Conservation (phyloP, 2,329 filamentous ascomycete genomes). For the Aureobasidium vineae region DNA sequence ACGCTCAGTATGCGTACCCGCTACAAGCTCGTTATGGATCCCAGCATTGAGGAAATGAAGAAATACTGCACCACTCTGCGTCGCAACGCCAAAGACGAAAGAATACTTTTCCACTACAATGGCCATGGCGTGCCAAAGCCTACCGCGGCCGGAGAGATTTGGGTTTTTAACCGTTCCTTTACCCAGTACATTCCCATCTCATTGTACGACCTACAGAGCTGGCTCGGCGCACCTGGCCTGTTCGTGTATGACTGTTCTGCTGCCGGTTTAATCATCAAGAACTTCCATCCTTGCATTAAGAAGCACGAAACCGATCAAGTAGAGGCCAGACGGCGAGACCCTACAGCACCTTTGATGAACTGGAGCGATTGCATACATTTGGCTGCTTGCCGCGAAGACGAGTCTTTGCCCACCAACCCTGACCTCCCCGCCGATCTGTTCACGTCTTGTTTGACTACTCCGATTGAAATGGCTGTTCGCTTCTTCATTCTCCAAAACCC, state of each 20-base stretch:
- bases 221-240: constrained; percentile 91
- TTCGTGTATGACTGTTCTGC: constrained; percentile 99
- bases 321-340: constrained; percentile 72
- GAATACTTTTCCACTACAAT: constrained; percentile 98
- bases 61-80: constrained; percentile 91
- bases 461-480: constrained; percentile 94
- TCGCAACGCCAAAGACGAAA: constrained; percentile 90
- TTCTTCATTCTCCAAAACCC: constrained; percentile 97
- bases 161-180: constrained; percentile 99
- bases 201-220: constrained; percentile 89
- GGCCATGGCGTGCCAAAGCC: constrained; percentile 96
- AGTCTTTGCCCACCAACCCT: constrained; percentile 93
- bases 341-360: constrained; percentile 50
- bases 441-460: constrained; percentile 91
- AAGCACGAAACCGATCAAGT: constrained; percentile 90
- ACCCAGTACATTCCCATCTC: constrained; percentile 98
- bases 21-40: constrained; percentile 95
- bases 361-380: constrained; percentile 90
- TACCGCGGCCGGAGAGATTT: constrained; percentile 93
- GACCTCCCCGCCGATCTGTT: constrained; percentile 92
- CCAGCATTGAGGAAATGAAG: constrained; percentile 94
- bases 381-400: constrained; percentile 84
- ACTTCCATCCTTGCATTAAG: constrained; percentile 90
- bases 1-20: constrained; percentile 91
- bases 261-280: constrained; percentile 90